Percentiles rank a stretch among this genome's conserved stretches.
phyloP scores from a whole-genome alignment of 2,329 filamentous ascomycete genomes.

The Exophiala calicioides region DNA sequence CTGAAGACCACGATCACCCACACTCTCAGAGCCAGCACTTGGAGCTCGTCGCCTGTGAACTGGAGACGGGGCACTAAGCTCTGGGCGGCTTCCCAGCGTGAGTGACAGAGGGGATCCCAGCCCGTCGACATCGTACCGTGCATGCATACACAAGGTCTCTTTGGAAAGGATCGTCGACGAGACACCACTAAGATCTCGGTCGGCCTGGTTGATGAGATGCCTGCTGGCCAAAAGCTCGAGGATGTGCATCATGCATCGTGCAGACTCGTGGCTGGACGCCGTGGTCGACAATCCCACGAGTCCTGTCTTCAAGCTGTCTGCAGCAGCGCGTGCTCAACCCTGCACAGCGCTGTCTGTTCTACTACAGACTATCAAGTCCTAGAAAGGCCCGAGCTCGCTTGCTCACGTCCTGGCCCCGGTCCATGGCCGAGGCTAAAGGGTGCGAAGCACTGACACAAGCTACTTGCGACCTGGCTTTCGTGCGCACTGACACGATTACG shows the following conservation, averaged over 20 bases:
- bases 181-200: conserved; percentile 2
- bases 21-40: neutral
- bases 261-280: neutral
- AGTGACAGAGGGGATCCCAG: neutral
- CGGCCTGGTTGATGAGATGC: neutral
- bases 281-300: too few relatives aligned
- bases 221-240: too few relatives aligned
- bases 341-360: neutral
- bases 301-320: too few relatives aligned
- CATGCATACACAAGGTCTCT: neutral
- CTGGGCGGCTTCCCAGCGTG: neutral
- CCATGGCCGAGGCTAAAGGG: neutral
- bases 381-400: neutral
- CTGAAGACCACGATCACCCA: conserved; percentile 4
- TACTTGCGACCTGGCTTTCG: neutral
- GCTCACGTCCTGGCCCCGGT: neutral
- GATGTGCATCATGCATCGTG: neutral
- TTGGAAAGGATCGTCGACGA: neutral
- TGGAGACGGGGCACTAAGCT: too few relatives aligned
- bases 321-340: neutral
- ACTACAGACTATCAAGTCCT: neutral
- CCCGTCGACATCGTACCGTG: neutral
- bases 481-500: too few relatives aligned
- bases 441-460: conserved; percentile 3
- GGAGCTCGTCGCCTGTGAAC: too few relatives aligned